These are phyloP conservation scores for Stenogyne calaminthoides DNA, from an alignment of 305 asterid species.

Conservation along the genomic window DNA sequence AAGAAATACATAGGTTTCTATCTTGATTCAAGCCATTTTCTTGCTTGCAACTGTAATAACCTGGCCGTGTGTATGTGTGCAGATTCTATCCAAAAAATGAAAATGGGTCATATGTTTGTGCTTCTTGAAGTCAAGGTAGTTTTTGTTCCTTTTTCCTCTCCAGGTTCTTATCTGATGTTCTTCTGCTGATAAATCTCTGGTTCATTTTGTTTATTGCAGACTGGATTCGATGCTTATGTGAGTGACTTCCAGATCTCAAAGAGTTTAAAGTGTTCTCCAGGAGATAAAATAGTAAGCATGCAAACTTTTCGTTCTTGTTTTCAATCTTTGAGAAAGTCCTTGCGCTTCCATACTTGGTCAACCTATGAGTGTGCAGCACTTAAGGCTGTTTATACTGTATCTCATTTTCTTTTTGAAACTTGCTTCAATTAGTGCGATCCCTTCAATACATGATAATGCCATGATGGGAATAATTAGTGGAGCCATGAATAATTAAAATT, in stretches of 20 bases:
- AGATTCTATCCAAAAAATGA: conserved; percentile 82
- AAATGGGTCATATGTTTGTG: conserved; percentile 65
- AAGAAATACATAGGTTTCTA: conserved; percentile 18
- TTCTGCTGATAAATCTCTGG: conserved; percentile 34
- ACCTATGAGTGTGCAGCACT: conserved; percentile 7
- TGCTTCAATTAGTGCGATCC: neutral
- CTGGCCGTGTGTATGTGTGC: conserved; percentile 36
- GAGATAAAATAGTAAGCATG: conserved; percentile 69
- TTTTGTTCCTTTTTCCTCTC: conserved; percentile 24
- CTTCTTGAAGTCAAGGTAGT: conserved; percentile 71
- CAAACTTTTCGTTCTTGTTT: conserved; percentile 26
- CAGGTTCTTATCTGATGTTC: conserved; percentile 20
- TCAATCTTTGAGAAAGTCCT: conserved; percentile 24
- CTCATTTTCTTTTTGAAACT: conserved; percentile 3
- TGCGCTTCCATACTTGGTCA: conserved; percentile 12
- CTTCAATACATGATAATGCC: conserved; percentile 8
- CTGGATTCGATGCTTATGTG: conserved; percentile 81
- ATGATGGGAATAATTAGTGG: neutral
- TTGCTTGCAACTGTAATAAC: conserved; percentile 34
- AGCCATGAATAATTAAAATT: neutral
- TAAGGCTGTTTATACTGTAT: conserved; percentile 10
- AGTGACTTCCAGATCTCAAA: conserved; percentile 72
- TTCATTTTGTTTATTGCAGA: conserved; percentile 54
- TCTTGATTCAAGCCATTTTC: conserved; percentile 12
- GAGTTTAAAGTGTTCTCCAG: conserved; percentile 47